Percentiles rank a stretch among this genome's conserved stretches.
These are phyloP conservation scores for Globisporangium spiculum DNA, from an alignment of 352 stramenopile species.

Conservation along the genomic window DNA sequence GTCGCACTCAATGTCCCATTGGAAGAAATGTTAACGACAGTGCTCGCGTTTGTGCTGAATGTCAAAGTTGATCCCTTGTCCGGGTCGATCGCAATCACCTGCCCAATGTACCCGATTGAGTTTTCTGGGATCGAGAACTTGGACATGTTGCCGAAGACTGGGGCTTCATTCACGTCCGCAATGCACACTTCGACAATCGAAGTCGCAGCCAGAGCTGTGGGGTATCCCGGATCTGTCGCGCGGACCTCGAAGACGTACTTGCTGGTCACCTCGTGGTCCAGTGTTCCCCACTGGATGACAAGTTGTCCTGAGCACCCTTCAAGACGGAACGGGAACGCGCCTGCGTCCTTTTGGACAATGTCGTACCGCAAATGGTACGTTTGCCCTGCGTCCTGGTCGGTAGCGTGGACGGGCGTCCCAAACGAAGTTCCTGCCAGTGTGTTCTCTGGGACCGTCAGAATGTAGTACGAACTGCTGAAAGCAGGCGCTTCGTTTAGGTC, in stretches of 20 bases:
- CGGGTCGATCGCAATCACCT: constrained; percentile 36
- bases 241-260: constrained; percentile 42
- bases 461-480: constrained; percentile 38
- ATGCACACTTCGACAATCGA: constrained; percentile 32
- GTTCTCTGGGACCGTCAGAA: constrained; percentile 44
- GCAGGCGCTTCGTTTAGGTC: constrained; percentile 54
- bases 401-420: constrained; percentile 44
- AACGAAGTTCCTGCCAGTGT: constrained; percentile 28
- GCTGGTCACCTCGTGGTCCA: constrained; percentile 47
- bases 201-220: constrained; percentile 25
- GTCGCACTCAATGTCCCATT: neutral
- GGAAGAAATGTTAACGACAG: constrained; percentile 22
- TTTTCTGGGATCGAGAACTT: constrained; percentile 43
- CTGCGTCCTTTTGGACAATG: constrained; percentile 35
- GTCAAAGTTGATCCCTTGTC: constrained; percentile 25
- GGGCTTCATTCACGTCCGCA: constrained; percentile 50
- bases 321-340: constrained; percentile 39
- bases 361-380: constrained; percentile 47
- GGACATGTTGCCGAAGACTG: constrained; percentile 29
- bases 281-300: constrained; percentile 35
- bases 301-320: constrained; percentile 56
- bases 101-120: constrained; percentile 28
- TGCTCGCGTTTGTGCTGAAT: constrained; percentile 36
- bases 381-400: constrained; percentile 46
- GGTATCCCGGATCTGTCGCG: constrained; percentile 42